Evolutionary conservation across 305 asterid genomes (phyloP).

Genomic region (Fraxinus greggii): DNA sequence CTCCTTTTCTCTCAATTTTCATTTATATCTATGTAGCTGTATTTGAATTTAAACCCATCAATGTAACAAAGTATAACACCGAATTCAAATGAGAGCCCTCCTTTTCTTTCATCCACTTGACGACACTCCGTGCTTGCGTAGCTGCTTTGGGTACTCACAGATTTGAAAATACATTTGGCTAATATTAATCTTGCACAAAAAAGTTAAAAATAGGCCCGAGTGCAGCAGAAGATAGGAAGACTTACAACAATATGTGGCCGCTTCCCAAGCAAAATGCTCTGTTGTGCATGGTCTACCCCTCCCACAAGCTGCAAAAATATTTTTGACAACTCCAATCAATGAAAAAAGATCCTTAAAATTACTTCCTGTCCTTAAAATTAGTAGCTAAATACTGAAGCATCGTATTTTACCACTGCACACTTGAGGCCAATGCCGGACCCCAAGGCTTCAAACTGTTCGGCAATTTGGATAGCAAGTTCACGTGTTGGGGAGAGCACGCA

Average conservation of each 20-base stretch:
- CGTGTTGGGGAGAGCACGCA: conserved; percentile 87
- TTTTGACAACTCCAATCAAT: conserved; percentile 7
- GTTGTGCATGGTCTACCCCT: conserved; percentile 72
- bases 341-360: neutral
- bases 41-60: neutral
- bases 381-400: neutral
- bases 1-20: neutral
- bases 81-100: neutral
- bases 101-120: neutral
- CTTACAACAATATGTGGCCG: conserved; percentile 88
- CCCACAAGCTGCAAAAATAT: conserved; percentile 74
- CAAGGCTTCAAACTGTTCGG: conserved; percentile 84
- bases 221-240: conserved; percentile 12
- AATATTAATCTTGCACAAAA: neutral
- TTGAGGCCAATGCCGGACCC: conserved; percentile 76
- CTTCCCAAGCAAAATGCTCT: conserved; percentile 71
- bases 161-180: neutral
- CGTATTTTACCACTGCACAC: conserved; percentile 57
- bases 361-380: neutral
- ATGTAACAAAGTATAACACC: neutral
- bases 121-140: neutral
- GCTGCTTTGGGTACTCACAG: neutral
- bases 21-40: neutral
- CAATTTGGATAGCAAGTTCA: conserved; percentile 80
- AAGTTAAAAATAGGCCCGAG: neutral